These are phyloP conservation scores for Monosporascus ibericus DNA, from an alignment of 2,329 filamentous ascomycete genomes.

Conservation along the genomic window DNA sequence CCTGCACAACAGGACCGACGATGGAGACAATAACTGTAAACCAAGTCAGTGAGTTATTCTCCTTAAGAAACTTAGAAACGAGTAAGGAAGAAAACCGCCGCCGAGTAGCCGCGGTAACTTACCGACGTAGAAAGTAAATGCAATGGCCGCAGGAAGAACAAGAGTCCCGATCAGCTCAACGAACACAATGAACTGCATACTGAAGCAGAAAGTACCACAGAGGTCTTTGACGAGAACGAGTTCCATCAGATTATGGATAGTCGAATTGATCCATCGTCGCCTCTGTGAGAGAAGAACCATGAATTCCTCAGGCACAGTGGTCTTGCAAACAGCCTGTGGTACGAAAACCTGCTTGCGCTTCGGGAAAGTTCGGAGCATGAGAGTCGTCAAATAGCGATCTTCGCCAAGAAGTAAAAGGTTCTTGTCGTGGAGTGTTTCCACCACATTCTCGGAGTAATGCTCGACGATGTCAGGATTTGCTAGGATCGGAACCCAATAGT, in stretches of 20 bases:
- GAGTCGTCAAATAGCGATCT: conserved; percentile 91
- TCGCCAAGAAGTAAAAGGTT: conserved; percentile 90
- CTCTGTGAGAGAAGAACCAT: conserved; percentile 89
- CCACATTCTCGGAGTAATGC: conserved; percentile 98
- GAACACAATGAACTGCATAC: conserved; percentile 98
- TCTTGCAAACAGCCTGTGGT: conserved; percentile 98
- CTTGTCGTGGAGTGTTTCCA: conserved; percentile 96
- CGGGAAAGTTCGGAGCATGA: conserved; percentile 98
- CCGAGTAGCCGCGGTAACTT: conserved; percentile 35
- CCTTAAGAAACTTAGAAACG: neutral
- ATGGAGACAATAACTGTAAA: conserved; percentile 75
- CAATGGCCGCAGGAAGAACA: conserved; percentile 90
- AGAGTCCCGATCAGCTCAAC: conserved; percentile 92
- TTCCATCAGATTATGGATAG: conserved; percentile 97
- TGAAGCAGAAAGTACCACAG: conserved; percentile 98
- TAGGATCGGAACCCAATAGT: conserved; percentile 98
- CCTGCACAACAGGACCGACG: conserved; percentile 65
- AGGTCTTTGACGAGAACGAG: conserved; percentile 90
- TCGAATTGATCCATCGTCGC: conserved; percentile 98
- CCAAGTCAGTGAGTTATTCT: conserved; percentile 13
- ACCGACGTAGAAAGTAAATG: conserved; percentile 95
- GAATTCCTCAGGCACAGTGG: conserved; percentile 89
- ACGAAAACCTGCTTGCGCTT: conserved; percentile 99
- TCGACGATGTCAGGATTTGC: conserved; percentile 98
- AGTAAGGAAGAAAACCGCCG: neutral